Base-by-base conservation (phyloP, 106 monocot genomes). In the Acorus gramineus region DNA sequence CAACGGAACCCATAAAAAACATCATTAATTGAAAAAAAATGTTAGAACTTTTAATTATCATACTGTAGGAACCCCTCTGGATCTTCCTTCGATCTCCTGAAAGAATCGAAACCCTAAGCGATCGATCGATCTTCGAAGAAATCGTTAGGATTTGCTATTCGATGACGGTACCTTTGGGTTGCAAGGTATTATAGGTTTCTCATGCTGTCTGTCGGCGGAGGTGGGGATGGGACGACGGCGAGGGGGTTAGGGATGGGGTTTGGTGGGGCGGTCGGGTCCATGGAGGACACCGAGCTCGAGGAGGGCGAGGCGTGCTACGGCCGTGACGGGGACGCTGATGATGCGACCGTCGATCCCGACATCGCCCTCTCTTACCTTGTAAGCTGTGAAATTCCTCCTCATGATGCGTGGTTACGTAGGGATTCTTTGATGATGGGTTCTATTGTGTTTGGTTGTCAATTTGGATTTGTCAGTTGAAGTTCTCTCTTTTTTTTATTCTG, bases 281-380 rank as follows among this genome's bases (percentile, higher is more conserved):
- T 63, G 63, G 63, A 72, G 53, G 63, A 63, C 28, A 64, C 48
- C 63, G 71, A 72, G 62, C 44, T 72, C 7, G 71, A 72, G 57
- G 71, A 72, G 54, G 60, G 70, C 51, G 70, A 71, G 14, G 70
- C 62, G 10, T 46, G 28, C 52, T 71, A 43, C 52, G 43, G 70
- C 42, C 11, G 11, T 28, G 61, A 61, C 11, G 60, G 56, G 5
- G 70, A 57, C 45, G 69, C 13, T 42, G 60, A 63, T n/a, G 70
- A 57, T 12, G 69, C 13, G 28, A 43, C 49, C 42, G 7, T 71
- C 61, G 63, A 72, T 46, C 71, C 71, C 6, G 71, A 72, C 47
- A 14, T 56, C 63, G 44, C 13, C 49, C 63, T 72, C 7, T 72
- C 63, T 13, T 72, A 72, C 62, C 63, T 72, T 48, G 71, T 72